phyloP scores from a whole-genome alignment of 1,139 yeast genomes.

The Taphrina flavorubra region DNA sequence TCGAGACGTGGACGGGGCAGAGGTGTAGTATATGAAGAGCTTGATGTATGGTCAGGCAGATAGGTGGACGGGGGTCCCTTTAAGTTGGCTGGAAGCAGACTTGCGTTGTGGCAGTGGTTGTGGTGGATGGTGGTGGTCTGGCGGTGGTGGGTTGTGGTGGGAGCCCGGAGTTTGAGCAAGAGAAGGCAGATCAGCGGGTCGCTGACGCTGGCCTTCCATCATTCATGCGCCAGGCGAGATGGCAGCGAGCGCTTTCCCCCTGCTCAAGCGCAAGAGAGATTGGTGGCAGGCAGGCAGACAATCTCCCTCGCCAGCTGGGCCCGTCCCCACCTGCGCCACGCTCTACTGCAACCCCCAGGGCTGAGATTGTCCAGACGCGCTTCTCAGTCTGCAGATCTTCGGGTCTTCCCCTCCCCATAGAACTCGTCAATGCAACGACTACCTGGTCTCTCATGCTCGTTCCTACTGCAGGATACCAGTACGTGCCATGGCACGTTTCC shows the following conservation, averaged over 20 bases:
- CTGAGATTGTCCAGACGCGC: not conserved
- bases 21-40: conserved; percentile 3
- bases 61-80: conserved; percentile 21
- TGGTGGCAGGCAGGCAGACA: not conserved
- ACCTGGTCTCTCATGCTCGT: too few species aligned
- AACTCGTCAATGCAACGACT: not conserved
- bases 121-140: too few species aligned
- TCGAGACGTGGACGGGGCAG: conserved; percentile 4
- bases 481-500: too few species aligned
- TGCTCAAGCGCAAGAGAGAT: not conserved
- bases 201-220: conserved; percentile 2
- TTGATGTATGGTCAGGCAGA: not conserved
- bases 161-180: conserved; percentile 10
- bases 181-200: conserved; percentile 6
- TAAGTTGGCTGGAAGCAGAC: conserved; percentile 9
- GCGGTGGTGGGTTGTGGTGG: not conserved
- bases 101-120: not conserved
- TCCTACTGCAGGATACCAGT: too few species aligned
- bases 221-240: conserved; percentile 7
- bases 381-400: conserved; percentile 5
- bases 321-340: too few species aligned
- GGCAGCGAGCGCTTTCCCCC: not conserved
- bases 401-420: not conserved
- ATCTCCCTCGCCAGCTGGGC: not conserved
- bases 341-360: not conserved